Evolutionary conservation across 345 rosid genomes (phyloP), one percentile per base, ranked within the genome.

Genomic region (Hypericum perforatum): DNA sequence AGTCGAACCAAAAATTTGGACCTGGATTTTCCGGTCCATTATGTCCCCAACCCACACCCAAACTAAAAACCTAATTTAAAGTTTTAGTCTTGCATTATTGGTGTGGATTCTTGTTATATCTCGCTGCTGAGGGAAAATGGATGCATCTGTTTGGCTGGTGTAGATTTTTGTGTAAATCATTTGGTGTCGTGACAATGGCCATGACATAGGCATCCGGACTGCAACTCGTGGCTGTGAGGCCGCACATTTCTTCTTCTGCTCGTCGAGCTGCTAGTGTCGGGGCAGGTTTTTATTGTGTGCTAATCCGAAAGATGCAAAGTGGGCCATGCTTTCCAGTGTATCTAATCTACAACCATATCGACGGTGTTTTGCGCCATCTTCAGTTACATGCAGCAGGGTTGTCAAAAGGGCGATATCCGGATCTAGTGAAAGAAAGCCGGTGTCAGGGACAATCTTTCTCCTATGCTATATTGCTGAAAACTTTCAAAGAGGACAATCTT

Each of bases 321-420:
- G 83, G 86, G 32, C 74, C 46, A 77, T 65, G 78, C 76, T 86
- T 41, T 51, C 74, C 0, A 71, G 69, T 49, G 49, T 67, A 49
- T 68, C 77, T 74, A 76, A 74, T 66, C 42, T 84, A 16, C 80
- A 49, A 48, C 72, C 74, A 65, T 72, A 77, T 49, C 74, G 29
- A 55, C 56, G 40, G 51, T 60, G 49, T 64, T 66, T 48, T 60
- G 44, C 58, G 7, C 64, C 79, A 16, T 63, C 78, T 62, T 53
- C 67, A 2, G 62, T 49, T 49, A 84, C 70, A 63, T 43, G 54
- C 49, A 61, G 60, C 53, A 77, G 66, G 45, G 57, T 65, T 65
- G 63, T 70, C 9, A 78, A 82, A 51, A 79, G 58, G 77, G 95
- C 96, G 6, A 71, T 72, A 81, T 52, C 85, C 53, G 82, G 67